Base-by-base conservation (phyloP, 2,329 filamentous ascomycete genomes). In the Emydomyces testavorans region DNA sequence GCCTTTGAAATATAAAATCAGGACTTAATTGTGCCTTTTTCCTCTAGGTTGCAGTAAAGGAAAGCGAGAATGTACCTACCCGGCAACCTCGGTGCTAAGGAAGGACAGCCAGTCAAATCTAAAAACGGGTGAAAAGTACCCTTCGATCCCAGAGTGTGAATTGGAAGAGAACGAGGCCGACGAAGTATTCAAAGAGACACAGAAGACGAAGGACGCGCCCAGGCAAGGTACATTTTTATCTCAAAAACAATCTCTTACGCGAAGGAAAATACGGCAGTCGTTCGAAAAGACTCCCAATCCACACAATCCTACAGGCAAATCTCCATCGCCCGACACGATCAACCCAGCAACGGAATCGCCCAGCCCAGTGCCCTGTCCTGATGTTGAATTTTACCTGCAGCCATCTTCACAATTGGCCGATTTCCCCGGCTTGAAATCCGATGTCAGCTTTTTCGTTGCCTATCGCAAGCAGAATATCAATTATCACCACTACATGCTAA, bases 11-110 rank as follows among this genome's bases (percentile, higher is more conserved):
- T 35, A 38, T 28, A 21, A 11, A 20, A 38, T 10, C 21, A 6
- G 41, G 16, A 32, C 20, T 20, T 21, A 20, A 11, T n/a, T 8
- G 13, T 38, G 11, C 21, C 18, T 8, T 26, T 36, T 47, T 38
- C 56, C 24, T 20, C 37, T n/a, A 78, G 88, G 90, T 59, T 98
- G 92, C 65, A 83, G 80, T 57, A 98, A 96, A 67, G 92, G 90
- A 42, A 85, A 81, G 56, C 78, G 92, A 66, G 86, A 94, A 54
- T 98, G 92, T 63, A 74, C 84, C 50, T 98, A 95, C 63, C 90
- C 92, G 2, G 86, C 80, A 24, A 69, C 78, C 39, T 62, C 70
- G 35, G 67, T 71, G 43, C 61, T 70, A 34, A 72, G 71, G 52
- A 50, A 59, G 23, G 59, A 58, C 50, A 68, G 68, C 46, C 69